A percentile compares a stretch with the other conserved stretches of the same genome.
Evolutionary conservation across 1,284 basidiomycete genomes (phyloP).

Genomic region (Ustilago loliicola): DNA sequence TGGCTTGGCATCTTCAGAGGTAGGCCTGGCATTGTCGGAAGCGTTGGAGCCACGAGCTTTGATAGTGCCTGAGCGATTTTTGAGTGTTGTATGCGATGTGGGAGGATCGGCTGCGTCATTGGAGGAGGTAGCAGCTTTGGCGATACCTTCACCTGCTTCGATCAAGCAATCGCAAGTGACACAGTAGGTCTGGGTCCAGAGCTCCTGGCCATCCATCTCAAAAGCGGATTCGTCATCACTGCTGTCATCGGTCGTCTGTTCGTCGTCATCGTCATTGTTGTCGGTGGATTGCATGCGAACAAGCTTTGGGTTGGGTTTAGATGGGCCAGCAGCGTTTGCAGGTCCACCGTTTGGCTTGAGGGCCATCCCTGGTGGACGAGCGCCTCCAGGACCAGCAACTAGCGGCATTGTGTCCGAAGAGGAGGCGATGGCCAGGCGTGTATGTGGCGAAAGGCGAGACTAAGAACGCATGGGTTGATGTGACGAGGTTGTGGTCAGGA

Average conservation of each 20-base stretch:
- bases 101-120: slow-evolving; percentile 10
- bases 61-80: slow-evolving; percentile 58
- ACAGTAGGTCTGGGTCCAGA: slow-evolving; percentile 64
- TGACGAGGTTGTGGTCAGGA: neutral
- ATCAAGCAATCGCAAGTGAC: slow-evolving; percentile 64
- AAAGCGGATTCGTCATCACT: slow-evolving; percentile 58
- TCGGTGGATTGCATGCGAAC: slow-evolving; percentile 9
- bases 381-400: slow-evolving; percentile 17
- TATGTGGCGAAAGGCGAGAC: neutral
- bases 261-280: slow-evolving; percentile 41
- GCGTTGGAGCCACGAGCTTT: slow-evolving; percentile 45
- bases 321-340: slow-evolving; percentile 11
- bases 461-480: slow-evolving; percentile 25
- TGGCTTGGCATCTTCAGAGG: slow-evolving; percentile 13
- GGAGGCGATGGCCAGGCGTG: slow-evolving; percentile 7
- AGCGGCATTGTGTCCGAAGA: slow-evolving; percentile 28
- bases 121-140: slow-evolving; percentile 13
- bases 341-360: slow-evolving; percentile 14
- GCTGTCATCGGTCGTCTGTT: slow-evolving; percentile 46
- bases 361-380: slow-evolving; percentile 23
- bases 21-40: slow-evolving; percentile 24
- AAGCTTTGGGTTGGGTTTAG: slow-evolving; percentile 34
- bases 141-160: slow-evolving; percentile 59
- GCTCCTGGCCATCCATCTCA: slow-evolving; percentile 65
- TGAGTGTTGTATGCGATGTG: slow-evolving; percentile 40